phyloP scores from a whole-genome alignment of 129 eudicot species.

The Flaveria bidentis region DNA sequence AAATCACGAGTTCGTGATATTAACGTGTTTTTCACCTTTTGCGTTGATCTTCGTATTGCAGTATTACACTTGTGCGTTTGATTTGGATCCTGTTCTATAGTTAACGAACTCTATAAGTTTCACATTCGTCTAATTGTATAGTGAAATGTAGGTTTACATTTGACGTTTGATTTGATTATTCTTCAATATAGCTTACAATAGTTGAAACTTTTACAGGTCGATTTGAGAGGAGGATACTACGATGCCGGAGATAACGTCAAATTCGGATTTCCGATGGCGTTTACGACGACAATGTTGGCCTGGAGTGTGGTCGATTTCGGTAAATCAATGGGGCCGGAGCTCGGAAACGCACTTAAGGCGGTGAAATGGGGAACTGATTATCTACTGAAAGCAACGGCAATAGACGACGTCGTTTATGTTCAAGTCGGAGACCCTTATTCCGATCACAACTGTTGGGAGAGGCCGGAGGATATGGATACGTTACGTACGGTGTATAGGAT shows the following conservation, averaged over 20 bases:
- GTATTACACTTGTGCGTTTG: not conserved
- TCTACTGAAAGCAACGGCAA: constrained; percentile 77
- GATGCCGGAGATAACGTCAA: constrained; percentile 95
- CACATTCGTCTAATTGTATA: no score
- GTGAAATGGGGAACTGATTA: constrained; percentile 93
- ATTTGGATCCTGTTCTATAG: not conserved
- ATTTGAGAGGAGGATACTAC: constrained; percentile 90
- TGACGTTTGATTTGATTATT: not conserved
- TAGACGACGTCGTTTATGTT: constrained; percentile 60
- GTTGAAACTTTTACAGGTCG: constrained; percentile 47
- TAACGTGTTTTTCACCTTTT: not conserved
- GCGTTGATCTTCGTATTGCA: not conserved
- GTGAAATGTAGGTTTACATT: not conserved
- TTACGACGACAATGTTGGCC: constrained; percentile 72
- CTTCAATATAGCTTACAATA: not conserved
- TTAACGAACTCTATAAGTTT: no score
- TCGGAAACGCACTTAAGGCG: constrained; percentile 60
- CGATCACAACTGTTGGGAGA: constrained; percentile 92
- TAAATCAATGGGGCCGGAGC: constrained; percentile 56
- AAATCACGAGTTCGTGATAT: not conserved
- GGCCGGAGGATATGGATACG: constrained; percentile 98
- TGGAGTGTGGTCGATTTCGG: constrained; percentile 94
- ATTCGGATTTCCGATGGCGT: constrained; percentile 97
- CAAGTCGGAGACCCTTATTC: constrained; percentile 85
- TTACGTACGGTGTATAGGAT: constrained; percentile 65